Evolutionary conservation across 345 rosid species (phyloP), one percentile per base, ranked within the genome.

Genomic region (Eucalyptus caleyi): DNA sequence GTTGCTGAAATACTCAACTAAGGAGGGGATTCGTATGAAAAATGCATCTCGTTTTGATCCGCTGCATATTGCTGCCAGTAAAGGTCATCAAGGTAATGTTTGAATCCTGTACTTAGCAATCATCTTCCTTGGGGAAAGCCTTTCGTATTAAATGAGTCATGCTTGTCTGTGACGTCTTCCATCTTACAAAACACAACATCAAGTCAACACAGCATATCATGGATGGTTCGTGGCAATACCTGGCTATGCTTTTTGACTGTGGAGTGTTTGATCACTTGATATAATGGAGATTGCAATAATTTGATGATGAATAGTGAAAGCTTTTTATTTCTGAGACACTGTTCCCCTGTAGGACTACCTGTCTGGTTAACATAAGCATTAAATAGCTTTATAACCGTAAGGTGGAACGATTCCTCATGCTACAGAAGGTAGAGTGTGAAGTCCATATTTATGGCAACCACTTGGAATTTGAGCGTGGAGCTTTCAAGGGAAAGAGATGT

Each of bases 61-160:
- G 16, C 90, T 98, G 90, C 99, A 97, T 89, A 92, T 96, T 30
- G 98, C 99, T 81, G 97, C 98, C 24, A 95, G 91, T 89, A 95
- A 94, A 90, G 99, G 99, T 88, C 98, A 98, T 89, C 93, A 92
- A 91, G 97, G 99, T 97, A 93, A 87, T 82, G 11, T 77, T 40
- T 77, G 47, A 77, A 77, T 23, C 45, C 40, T 9, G 47, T 44
- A 54, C 21, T 53, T 87, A 54, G 45, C 27, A 12, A 23, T 81
- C 60, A 24, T 54, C 47, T 53, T 49, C 89, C 47, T 77, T 26
- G 6, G 47, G 47, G 27, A 77, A 21, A 21, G 47, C 47, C 47
- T 77, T 11, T 77, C 12, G 9, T 77, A 44, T 24, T 40, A 40
- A 77, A 19, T 77, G 47, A 77, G 83, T 40, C 83, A 40, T 40